phyloP scores from a whole-genome alignment of 1,139 yeast genomes.

The Geotrichum bryndzae region DNA sequence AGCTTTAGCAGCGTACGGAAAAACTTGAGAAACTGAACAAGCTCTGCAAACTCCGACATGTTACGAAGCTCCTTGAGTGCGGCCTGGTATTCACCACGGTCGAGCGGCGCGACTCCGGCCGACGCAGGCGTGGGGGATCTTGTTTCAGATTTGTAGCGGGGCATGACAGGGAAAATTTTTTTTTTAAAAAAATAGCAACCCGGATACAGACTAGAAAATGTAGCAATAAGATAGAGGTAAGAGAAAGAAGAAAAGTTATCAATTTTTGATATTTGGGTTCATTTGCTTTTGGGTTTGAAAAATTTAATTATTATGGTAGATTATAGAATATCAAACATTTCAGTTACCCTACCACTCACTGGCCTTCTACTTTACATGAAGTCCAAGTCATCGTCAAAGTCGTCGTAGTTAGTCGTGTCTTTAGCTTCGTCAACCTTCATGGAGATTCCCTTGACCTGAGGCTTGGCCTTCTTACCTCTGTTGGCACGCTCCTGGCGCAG shows the following conservation, averaged over 20 bases:
- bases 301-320: not conserved
- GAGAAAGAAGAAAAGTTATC: not conserved
- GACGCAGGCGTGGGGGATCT: slow-evolving; percentile 3
- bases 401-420: slow-evolving; percentile 52
- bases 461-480: slow-evolving; percentile 92
- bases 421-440: slow-evolving; percentile 71
- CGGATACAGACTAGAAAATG: not conserved
- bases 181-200: not conserved
- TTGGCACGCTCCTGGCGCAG: slow-evolving; percentile 90
- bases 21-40: slow-evolving; percentile 28
- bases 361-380: slow-evolving; percentile 59
- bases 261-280: not conserved
- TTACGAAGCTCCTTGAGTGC: slow-evolving; percentile 24
- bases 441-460: slow-evolving; percentile 68
- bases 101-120: slow-evolving; percentile 21
- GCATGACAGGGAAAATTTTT: not conserved
- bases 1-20: slow-evolving; percentile 25
- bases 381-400: slow-evolving; percentile 69
- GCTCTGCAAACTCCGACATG: slow-evolving; percentile 27
- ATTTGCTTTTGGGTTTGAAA: not conserved
- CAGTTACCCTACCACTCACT: not conserved
- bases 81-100: slow-evolving; percentile 23
- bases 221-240: not conserved
- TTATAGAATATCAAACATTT: not conserved
- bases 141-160: slow-evolving; percentile 1